phyloP scores from a whole-genome alignment of 2,329 filamentous ascomycete species.

The Ramularia collo-cygni region DNA sequence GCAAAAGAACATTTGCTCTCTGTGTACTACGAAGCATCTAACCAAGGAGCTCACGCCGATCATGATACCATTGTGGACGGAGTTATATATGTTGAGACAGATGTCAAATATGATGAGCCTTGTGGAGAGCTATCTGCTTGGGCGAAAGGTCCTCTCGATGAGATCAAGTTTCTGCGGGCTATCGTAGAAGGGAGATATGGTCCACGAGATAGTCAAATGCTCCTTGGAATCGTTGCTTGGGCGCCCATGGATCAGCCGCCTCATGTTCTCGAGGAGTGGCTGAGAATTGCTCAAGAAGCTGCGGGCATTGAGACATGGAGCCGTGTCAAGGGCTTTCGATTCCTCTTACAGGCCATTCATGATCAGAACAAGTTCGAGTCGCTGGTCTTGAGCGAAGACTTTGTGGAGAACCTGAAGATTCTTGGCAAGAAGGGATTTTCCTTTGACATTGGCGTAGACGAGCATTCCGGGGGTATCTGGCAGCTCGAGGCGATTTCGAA shows the following conservation, averaged over 20 bases:
- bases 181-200: constrained; percentile 53
- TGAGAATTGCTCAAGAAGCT: constrained; percentile 52
- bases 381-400: constrained; percentile 30
- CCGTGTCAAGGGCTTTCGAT: constrained; percentile 72
- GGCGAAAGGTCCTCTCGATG: constrained; percentile 63
- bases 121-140: constrained; percentile 38
- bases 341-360: constrained; percentile 60
- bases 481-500: constrained; percentile 38
- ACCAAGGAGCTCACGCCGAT: constrained; percentile 32
- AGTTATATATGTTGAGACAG: constrained; percentile 78
- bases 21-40: constrained; percentile 25
- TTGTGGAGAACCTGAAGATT: constrained; percentile 48
- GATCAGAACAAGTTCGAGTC: constrained; percentile 30
- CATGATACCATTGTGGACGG: constrained; percentile 40
- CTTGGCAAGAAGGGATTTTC: constrained; percentile 53
- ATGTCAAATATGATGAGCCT: constrained; percentile 45
- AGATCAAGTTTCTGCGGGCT: constrained; percentile 62
- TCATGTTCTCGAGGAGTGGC: constrained; percentile 56
- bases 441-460: constrained; percentile 82
- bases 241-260: constrained; percentile 68
- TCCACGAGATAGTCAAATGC: constrained; percentile 44
- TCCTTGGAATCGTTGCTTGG: constrained; percentile 72
- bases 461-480: constrained; percentile 65
- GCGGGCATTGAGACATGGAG: constrained; percentile 57
- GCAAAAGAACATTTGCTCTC: constrained; percentile 52